Percentiles rank a stretch among this genome's conserved stretches.
Conservation (phyloP, 495 filamentous ascomycete species). For the Melanomma pulvis-pyrius region DNA sequence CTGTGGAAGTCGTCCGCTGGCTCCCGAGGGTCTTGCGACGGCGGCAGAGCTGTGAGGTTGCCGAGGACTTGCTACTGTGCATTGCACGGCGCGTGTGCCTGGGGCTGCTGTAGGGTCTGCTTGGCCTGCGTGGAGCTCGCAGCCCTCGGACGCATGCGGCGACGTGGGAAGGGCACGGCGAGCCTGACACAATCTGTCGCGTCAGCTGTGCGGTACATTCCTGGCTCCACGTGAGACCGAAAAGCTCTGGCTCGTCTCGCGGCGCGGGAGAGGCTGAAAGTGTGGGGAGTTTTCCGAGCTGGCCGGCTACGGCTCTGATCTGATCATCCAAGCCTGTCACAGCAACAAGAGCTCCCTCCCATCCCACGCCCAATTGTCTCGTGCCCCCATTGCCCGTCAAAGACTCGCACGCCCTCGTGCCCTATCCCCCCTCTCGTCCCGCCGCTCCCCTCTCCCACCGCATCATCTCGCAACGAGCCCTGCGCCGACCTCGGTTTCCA, state of each 20-base stretch:
- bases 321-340: conserved; percentile 4
- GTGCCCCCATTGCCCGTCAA: neutral
- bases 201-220: conserved; percentile 22
- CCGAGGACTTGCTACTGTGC: conserved; percentile 11
- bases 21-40: neutral
- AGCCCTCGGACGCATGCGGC: neutral
- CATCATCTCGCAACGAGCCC: neutral
- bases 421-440: neutral
- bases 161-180: neutral
- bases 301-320: conserved; percentile 9
- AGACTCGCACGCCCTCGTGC: neutral
- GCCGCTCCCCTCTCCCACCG: neutral
- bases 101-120: conserved; percentile 4
- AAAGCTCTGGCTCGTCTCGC: conserved; percentile 7
- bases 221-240: conserved; percentile 33
- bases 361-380: conserved; percentile 8
- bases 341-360: neutral
- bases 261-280: conserved; percentile 35
- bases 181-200: conserved; percentile 9
- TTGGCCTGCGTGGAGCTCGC: neutral
- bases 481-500: conserved; percentile 16
- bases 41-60: neutral
- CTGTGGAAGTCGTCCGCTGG: conserved; percentile 6
- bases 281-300: conserved; percentile 30
- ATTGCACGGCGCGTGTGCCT: conserved; percentile 10